Conservation (phyloP, 1,284 basidiomycete species). For the Meira miltonrushii region DNA sequence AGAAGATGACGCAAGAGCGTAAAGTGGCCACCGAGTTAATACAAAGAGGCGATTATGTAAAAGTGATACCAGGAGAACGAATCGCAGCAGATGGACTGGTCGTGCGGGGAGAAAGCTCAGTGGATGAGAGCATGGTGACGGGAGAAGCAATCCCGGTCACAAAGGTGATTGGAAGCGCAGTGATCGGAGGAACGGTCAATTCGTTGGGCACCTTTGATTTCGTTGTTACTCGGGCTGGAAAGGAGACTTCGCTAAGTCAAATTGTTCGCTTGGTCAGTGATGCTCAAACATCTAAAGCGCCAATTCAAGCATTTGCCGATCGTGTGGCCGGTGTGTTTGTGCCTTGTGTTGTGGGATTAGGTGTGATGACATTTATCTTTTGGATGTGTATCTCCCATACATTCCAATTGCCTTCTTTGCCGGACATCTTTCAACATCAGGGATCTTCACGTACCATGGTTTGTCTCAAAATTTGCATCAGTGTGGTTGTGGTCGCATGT, state of each 20-base stretch:
- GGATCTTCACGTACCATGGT: conserved; percentile 82
- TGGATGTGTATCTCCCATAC: conserved; percentile 75
- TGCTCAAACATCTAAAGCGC: conserved; percentile 94
- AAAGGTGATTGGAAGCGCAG: conserved; percentile 73
- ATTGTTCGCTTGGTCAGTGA: conserved; percentile 96
- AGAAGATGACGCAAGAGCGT: conserved; percentile 67
- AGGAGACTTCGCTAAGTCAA: conserved; percentile 90
- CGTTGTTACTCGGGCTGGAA: conserved; percentile 86
- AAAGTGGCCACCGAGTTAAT: conserved; percentile 89
- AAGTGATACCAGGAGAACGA: conserved; percentile 93
- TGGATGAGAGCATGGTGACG: conserved; percentile 96
- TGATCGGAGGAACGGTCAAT: conserved; percentile 96
- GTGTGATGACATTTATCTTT: conserved; percentile 70
- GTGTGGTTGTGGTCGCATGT: conserved; percentile 95
- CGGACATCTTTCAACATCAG: conserved; percentile 74
- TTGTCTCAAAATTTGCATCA: conserved; percentile 95
- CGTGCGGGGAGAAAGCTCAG: conserved; percentile 72
- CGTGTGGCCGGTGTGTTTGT: conserved; percentile 92
- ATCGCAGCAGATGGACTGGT: conserved; percentile 93
- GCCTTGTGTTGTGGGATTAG: conserved; percentile 78
- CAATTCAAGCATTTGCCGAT: conserved; percentile 96
- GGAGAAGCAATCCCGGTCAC: conserved; percentile 87
- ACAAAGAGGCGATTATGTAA: conserved; percentile 86
- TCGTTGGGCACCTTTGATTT: conserved; percentile 93
- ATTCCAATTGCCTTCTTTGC: conserved; percentile 61